These are phyloP conservation scores for Cucumis hystrix DNA, from an alignment of 306 rosid species.

Conservation along the genomic window DNA sequence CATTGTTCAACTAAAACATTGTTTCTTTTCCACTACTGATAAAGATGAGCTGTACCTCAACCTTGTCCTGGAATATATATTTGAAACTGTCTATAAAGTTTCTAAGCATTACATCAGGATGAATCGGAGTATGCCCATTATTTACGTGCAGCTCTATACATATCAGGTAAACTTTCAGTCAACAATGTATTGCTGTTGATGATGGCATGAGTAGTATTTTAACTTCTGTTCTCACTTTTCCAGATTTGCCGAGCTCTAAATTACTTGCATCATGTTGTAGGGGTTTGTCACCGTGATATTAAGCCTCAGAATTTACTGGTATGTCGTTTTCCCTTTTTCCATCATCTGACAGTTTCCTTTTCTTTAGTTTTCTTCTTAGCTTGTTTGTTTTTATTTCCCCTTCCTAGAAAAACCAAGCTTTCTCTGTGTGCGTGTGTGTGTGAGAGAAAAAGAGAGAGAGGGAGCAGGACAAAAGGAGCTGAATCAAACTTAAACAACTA, in stretches of 20 bases:
- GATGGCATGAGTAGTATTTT: neutral
- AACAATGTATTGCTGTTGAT: neutral
- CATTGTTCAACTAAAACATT: constrained; percentile 60
- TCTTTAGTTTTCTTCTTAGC: neutral
- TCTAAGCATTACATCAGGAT: constrained; percentile 53
- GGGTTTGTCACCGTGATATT: constrained; percentile 93
- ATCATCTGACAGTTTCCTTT: neutral
- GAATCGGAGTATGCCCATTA: constrained; percentile 54
- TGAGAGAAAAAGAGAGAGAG: neutral
- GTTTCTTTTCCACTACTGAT: constrained; percentile 81
- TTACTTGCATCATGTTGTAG: constrained; percentile 70
- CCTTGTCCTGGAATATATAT: constrained; percentile 75
- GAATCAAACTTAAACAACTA: neutral
- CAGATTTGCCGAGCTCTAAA: constrained; percentile 87
- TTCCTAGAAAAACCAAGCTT: neutral
- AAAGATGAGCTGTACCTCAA: constrained; percentile 88
- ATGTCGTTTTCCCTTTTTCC: constrained; percentile 6
- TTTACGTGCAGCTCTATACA: constrained; percentile 58
- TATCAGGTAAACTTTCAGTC: constrained; percentile 50
- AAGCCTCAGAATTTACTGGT: constrained; percentile 91
- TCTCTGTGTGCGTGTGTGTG: neutral
- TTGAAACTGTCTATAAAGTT: constrained; percentile 75
- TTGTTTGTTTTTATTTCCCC: neutral
- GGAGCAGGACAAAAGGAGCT: neutral
- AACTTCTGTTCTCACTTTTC: constrained; percentile 20